These are phyloP conservation scores for Colletotrichum liaoningense DNA, from an alignment of 2,329 filamentous ascomycete genomes.

Conservation along the genomic window DNA sequence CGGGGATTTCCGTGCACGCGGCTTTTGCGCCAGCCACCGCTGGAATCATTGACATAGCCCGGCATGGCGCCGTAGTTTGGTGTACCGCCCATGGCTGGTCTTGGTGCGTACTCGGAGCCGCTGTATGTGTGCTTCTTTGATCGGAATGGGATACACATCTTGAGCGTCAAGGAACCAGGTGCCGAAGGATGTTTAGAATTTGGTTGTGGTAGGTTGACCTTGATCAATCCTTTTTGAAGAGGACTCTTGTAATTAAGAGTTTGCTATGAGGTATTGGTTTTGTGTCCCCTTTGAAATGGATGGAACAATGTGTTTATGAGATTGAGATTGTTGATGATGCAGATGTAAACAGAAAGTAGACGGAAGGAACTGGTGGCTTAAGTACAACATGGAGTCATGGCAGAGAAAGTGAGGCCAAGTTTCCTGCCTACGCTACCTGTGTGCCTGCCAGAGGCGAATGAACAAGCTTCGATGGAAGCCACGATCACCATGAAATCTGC, in stretches of 20 bases:
- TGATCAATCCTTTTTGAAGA: neutral
- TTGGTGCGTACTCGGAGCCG: neutral
- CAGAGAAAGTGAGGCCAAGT: neutral
- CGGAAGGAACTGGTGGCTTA: neutral
- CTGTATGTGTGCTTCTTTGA: neutral
- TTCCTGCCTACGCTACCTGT: neutral
- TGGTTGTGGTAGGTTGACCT: neutral
- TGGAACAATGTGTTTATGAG: neutral
- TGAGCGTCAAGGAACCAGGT: neutral
- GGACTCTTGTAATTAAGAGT: neutral
- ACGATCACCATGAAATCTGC: constrained; percentile 5
- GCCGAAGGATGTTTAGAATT: neutral
- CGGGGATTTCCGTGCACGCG: too few species aligned
- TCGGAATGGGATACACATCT: constrained; percentile 16
- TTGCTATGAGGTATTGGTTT: neutral
- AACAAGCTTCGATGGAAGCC: neutral
- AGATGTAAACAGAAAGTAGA: neutral
- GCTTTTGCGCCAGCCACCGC: neutral
- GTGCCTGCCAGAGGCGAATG: neutral
- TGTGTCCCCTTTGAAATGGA: neutral
- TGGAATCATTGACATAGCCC: neutral
- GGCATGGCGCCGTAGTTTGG: neutral
- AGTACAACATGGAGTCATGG: neutral
- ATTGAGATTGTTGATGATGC: neutral
- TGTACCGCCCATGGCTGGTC: neutral